Evolutionary conservation across 108 stramenopile genomes (phyloP), one percentile per base, ranked within the genome.

Genomic region (Fragilariopsis cylindrus): DNA sequence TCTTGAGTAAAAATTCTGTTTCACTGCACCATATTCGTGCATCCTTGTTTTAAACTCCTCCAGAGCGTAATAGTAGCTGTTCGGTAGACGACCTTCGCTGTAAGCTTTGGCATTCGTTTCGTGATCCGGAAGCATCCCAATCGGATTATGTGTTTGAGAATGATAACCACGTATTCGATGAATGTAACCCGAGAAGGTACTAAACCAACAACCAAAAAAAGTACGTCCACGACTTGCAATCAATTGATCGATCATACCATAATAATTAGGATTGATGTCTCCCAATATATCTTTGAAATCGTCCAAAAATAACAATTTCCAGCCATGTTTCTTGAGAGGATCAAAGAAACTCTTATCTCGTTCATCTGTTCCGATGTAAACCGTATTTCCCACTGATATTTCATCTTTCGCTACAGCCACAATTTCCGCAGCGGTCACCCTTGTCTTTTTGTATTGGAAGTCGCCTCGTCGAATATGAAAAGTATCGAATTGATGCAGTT

Each of bases 221-320:
- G 69, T 48, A n/a, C 77, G 57, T 4, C 85, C 88, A 50, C 91
- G 70, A 30, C 88, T 83, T 7, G 89, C 86, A 16, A 96, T 82
- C n/a, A 97, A 64, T 70, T 95, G 93, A 72, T 97, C 96, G 45
- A 97, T 86, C 93, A 97, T 96, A 5, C 96, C 96, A n/a, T 71
- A 79, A 56, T 72, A 78, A 57, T 92, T 89, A 9, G 82, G 68
- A 50, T 91, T 85, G 77, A 88, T 73, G 41, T 75, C 83, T 5
- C 76, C 74, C 54, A 87, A 60, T 54, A 72, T 46, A n/a, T 60
- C 73, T 66, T 71, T 66, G 66, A 94, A 94, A 71, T 95, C 93
- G 68, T 95, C 87, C 6, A 96, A 77, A 71, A 90, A 95, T 7
- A 84, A 76, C n/a, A 96, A 55, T 45, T 91, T 80, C 52, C 84